Base-by-base conservation (phyloP, 257 asterid genomes). In the Solanum raphanifolium region DNA sequence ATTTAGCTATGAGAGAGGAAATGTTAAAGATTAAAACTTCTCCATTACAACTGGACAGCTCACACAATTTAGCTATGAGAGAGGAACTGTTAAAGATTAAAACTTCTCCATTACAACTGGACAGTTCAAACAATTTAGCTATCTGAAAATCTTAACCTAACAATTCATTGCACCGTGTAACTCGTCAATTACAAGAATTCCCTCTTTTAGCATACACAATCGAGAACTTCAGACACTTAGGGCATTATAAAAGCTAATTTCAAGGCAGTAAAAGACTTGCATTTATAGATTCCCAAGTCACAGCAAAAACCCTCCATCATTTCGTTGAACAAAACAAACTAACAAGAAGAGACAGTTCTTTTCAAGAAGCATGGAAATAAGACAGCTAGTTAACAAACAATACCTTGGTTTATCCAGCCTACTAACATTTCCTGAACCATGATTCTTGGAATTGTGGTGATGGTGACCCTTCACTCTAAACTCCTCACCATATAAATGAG, bases 401-500 rank as follows among this genome's bases (percentile, higher is more conserved):
- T 89, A 90, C 94, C 90, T 90, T 58, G 91, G 90, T 84, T 84
- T 94, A 82, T 91, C 89, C 39, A 94, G 89, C 89, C 92, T 93
- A 86, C 79, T 94, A 93, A 87, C 90, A 90, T 90, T 89, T 81
- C 88, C 89, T 39, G 96, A 84, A 88, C 89, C 95, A 87, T 86
- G 71, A 76, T 27, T 78, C 73, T 81, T 87, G 88, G 87, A 84
- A 36, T 90, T 86, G 86, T 87, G 87, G 69, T 91, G 62, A 87
- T 89, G 92, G 79, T 88, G 89, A 48, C 93, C 91, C 88, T 91
- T 88, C 78, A 86, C 92, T 86, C 92, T 93, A 88, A 96, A 91
- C 86, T 92, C 95, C 86, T 92, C 94, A 6, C 91, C 91, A 85
- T 90, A 88, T 89, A 76, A 90, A 93, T 93, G 98, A 90, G 94